Evolutionary conservation across 139 green algal species (phyloP), one percentile per base, ranked within the genome.

Genomic region (Mychonastes homosphaera): DNA sequence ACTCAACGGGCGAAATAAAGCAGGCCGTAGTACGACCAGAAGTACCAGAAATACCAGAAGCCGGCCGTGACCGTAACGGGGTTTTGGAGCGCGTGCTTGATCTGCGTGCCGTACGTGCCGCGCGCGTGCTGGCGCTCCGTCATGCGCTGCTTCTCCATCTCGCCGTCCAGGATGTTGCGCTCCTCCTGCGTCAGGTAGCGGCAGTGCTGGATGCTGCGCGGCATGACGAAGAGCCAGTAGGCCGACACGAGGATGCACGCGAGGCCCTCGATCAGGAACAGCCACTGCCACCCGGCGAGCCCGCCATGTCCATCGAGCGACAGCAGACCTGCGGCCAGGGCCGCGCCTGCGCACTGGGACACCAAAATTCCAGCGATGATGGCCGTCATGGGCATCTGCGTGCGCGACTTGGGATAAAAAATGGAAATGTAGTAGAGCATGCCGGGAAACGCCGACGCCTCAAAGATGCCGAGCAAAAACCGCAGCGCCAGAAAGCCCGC

Each of bases 241-340:
- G 8, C 53, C 21, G 45, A 73, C 30, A 66, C 47, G 2, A 76
- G 9, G 6, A 73, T 64, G 39, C 59, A 52, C 1, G 53, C n/a
- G 2, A 71, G 30, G n/a, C 78, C 81, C 51, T 87, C 81, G 32
- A 84, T 49, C 3, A 87, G 38, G 69, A 87, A 87, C 29, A 91
- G 70, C 72, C 71, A 79, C 63, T 85, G 74, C 83, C 83, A 91
- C 23, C 83, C 83, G 21, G 46, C 54, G 54, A 89, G 49, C 4
- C 83, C 83, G 5, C 36, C 24, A 12, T 73, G 19, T 15, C 78
- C 80, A 48, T 91, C 74, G 58, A 91, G 50, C 1, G 45, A 50
- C 21, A 91, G 70, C 19, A 86, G 72, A 21, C 26, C 67, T 4
- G 84, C 84, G 2, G 84, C 82, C 24, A 90, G 40, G 21, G 82